Base-by-base conservation (phyloP, 164 flowering plant species). In the Vitis labrusca region DNA sequence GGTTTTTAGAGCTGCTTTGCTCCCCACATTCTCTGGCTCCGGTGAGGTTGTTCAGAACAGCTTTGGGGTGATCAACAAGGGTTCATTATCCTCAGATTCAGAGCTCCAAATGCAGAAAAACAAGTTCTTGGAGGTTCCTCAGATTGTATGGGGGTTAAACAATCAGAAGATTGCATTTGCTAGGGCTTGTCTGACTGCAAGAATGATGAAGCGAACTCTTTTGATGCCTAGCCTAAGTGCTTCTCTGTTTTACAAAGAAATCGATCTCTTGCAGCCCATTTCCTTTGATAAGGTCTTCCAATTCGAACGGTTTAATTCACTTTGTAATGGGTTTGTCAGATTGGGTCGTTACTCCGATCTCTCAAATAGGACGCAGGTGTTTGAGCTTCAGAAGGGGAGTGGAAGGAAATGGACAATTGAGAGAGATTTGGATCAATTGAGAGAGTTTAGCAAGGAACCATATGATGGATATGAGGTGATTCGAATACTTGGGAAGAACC, bases 161-260 rank as follows among this genome's bases (percentile, higher is more conserved):
- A 93, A 96, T 79, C 97, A 93, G 79, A 96, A 92, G 70, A 96
- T 96, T 23, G 97, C 99, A 15, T 86, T 93, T 70, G 96, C 98
- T 2, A 86, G 97, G 75, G 97, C 99, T 50, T 92, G 91, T 69
- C 74, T 94, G 13, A 91, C 97, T 17, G 97, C 98, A 0, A 83
- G 89, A 77, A 75, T 84, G 88, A 81, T 91, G 51, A 93, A 91
- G 67, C 70, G 98, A 59, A 89, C 98, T 12, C 87, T 93, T 56
- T 63, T 95, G 70, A 88, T 93, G 95, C 99, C 99, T 44, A 93
- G 90, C 73, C 77, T 96, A 60, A 96, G 99, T 70, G 97, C 97
- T 66, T 96, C 99, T 3, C 71, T 96, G 77, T 93, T 92, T 70
- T 93, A 93, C 79, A 96, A 96, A 79, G 98, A 93, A 79, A 73